Percentiles rank a stretch among this genome's conserved stretches.
These are phyloP conservation scores for Alternaria infectoria DNA, from an alignment of 2,329 filamentous ascomycete species.

Conservation along the genomic window DNA sequence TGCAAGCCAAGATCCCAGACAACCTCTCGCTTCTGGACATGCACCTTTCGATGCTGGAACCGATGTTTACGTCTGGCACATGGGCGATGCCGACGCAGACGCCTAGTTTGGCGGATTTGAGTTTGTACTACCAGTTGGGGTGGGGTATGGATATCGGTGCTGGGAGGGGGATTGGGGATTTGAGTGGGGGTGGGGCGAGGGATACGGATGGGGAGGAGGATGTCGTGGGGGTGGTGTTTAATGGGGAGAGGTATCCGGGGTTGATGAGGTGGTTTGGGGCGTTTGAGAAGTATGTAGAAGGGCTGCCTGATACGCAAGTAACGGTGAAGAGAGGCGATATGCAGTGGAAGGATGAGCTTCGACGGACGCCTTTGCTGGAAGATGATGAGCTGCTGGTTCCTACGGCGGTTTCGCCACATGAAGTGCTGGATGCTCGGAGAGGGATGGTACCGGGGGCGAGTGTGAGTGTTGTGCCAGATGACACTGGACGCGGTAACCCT, in stretches of 20 bases:
- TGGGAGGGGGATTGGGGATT: constrained; percentile 42
- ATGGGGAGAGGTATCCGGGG: constrained; percentile 45
- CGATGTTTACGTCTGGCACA: constrained; percentile 31
- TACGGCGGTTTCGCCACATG: constrained; percentile 33
- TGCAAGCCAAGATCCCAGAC: constrained; percentile 48
- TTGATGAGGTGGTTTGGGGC: constrained; percentile 46
- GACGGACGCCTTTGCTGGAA: background rate
- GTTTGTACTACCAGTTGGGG: constrained; percentile 47
- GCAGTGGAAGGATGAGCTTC: constrained; percentile 15
- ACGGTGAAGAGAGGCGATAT: constrained; percentile 11
- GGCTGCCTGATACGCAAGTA: constrained; percentile 35
- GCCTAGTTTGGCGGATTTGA: constrained; percentile 47
- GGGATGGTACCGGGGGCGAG: constrained; percentile 39
- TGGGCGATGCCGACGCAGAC: constrained; percentile 47
- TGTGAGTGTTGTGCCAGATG: constrained; percentile 49
- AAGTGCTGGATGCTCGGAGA: constrained; percentile 34
- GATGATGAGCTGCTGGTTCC: constrained; percentile 38
- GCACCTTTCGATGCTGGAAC: constrained; percentile 48
- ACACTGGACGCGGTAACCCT: constrained; percentile 49
- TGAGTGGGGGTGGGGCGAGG: constrained; percentile 43
- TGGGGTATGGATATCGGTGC: constrained; percentile 50
- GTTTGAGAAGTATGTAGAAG: constrained; percentile 41
- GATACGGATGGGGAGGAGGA: constrained; percentile 23
- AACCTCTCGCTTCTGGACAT: constrained; percentile 48
- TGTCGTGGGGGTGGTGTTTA: constrained; percentile 43